Evolutionary conservation across 371 early-diverging fungal genomes (phyloP).

Genomic region (Mucor saturninus): DNA sequence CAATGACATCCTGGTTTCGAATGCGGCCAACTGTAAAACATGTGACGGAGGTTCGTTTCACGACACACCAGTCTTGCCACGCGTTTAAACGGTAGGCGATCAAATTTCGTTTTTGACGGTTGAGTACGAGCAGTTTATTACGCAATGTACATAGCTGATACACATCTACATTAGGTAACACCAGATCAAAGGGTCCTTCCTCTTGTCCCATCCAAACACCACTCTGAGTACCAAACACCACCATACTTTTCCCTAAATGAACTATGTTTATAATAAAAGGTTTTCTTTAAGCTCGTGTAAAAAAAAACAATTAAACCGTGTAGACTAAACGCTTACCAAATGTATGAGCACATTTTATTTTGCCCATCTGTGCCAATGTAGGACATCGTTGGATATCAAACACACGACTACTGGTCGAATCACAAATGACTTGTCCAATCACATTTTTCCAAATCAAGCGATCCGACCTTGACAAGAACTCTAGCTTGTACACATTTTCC

Average conservation of each 20-base stretch:
- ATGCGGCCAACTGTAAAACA: constrained; percentile 22
- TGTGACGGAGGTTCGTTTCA: constrained; percentile 14
- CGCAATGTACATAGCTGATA: constrained; percentile 29
- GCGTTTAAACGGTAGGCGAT: constrained; percentile 23
- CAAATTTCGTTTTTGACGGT: constrained; percentile 14
- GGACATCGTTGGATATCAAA: background rate
- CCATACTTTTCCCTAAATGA: background rate
- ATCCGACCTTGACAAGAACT: constrained; percentile 20
- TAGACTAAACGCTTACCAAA: constrained; percentile 18
- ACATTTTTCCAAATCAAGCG: constrained; percentile 20
- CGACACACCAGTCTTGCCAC: constrained; percentile 17
- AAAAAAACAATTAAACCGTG: too few species aligned
- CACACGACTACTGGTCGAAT: background rate
- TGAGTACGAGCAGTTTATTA: constrained; percentile 21
- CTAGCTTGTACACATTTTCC: constrained; percentile 17
- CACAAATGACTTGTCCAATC: background rate
- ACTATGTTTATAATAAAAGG: background rate
- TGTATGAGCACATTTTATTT: constrained; percentile 12
- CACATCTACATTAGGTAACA: constrained; percentile 25
- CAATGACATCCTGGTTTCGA: constrained; percentile 17
- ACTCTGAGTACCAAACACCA: constrained; percentile 27
- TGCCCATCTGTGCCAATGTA: background rate
- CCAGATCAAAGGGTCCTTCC: constrained; percentile 24
- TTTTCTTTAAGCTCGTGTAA: too few species aligned
- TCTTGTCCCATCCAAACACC: constrained; percentile 36